Conservation (phyloP, 371 early-diverging fungal species). For the Mucor saturninus region DNA sequence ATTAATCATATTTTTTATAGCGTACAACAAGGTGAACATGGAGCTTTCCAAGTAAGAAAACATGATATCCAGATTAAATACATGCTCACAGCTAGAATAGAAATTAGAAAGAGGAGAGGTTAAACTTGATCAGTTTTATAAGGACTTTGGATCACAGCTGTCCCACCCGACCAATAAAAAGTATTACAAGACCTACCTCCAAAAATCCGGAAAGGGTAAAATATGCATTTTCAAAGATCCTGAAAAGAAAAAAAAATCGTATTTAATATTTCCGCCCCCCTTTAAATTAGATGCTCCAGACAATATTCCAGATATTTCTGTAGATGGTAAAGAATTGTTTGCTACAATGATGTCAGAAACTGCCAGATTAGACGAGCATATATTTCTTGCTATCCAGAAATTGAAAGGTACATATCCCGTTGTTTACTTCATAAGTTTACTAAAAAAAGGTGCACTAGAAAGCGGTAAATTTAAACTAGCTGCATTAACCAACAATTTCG, state of each 20-base stretch:
- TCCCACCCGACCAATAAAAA: conserved; percentile 62
- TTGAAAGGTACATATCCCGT: conserved; percentile 41
- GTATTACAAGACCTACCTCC: conserved; percentile 55
- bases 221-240: background rate
- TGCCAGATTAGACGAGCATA: conserved; percentile 48
- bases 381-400: conserved; percentile 62
- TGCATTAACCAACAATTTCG: conserved; percentile 84
- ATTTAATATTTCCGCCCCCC: background rate
- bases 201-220: conserved; percentile 52
- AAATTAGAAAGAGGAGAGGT: conserved; percentile 78
- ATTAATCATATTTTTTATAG: conserved; percentile 24
- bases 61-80: background rate
- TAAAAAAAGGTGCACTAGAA: conserved; percentile 15
- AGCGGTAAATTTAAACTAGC: conserved; percentile 66
- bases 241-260: background rate
- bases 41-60: conserved; percentile 67
- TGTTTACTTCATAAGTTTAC: background rate
- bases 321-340: conserved; percentile 75
- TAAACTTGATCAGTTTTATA: conserved; percentile 64
- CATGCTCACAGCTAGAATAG: conserved; percentile 10
- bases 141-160: conserved; percentile 66
- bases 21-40: conserved; percentile 56
- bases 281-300: conserved; percentile 35
- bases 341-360: conserved; percentile 75
- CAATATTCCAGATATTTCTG: conserved; percentile 41